Evolutionary conservation across 2,329 filamentous ascomycete genomes (phyloP).

Genomic region (Aspergillus puulaauensis): DNA sequence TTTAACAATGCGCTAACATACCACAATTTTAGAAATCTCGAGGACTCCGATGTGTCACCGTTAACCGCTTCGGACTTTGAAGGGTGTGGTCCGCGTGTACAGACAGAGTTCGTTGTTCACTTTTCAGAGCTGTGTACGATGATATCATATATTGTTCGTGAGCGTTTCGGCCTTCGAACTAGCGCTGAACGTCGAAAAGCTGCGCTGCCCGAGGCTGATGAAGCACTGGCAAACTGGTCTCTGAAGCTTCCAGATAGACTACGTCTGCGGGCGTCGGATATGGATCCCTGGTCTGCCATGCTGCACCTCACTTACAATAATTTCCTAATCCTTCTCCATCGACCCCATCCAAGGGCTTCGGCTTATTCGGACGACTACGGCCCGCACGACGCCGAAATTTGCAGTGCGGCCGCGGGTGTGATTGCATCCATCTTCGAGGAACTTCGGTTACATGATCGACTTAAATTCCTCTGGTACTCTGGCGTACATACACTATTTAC

Average conservation of each 20-base stretch:
- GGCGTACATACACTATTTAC: slow-evolving; percentile 47
- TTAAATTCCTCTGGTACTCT: slow-evolving; percentile 47
- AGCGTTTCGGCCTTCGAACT: slow-evolving; percentile 42
- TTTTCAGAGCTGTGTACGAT: slow-evolving; percentile 53
- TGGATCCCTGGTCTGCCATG: slow-evolving; percentile 46
- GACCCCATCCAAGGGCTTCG: slow-evolving; percentile 44
- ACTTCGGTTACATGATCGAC: slow-evolving; percentile 40
- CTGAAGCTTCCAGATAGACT: slow-evolving; percentile 42
- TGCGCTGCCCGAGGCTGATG: slow-evolving; percentile 42
- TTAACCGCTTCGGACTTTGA: slow-evolving; percentile 49
- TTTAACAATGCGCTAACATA: neutral
- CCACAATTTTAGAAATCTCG: slow-evolving; percentile 39
- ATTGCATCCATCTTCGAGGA: slow-evolving; percentile 48
- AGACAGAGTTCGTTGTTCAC: slow-evolving; percentile 47
- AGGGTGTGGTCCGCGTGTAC: slow-evolving; percentile 46
- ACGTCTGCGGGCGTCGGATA: slow-evolving; percentile 41
- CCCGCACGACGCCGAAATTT: slow-evolving; percentile 47
- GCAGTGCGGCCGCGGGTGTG: slow-evolving; percentile 45
- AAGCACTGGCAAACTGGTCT: slow-evolving; percentile 44
- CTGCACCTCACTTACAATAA: slow-evolving; percentile 48
- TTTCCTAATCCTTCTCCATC: slow-evolving; percentile 46
- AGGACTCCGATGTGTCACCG: slow-evolving; percentile 52
- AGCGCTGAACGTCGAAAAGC: slow-evolving; percentile 42
- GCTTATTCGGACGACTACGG: slow-evolving; percentile 46
- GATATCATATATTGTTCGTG: slow-evolving; percentile 46